Base-by-base conservation (phyloP, 2,329 filamentous ascomycete species). In the Chrysoporthe deuterocubensis region DNA sequence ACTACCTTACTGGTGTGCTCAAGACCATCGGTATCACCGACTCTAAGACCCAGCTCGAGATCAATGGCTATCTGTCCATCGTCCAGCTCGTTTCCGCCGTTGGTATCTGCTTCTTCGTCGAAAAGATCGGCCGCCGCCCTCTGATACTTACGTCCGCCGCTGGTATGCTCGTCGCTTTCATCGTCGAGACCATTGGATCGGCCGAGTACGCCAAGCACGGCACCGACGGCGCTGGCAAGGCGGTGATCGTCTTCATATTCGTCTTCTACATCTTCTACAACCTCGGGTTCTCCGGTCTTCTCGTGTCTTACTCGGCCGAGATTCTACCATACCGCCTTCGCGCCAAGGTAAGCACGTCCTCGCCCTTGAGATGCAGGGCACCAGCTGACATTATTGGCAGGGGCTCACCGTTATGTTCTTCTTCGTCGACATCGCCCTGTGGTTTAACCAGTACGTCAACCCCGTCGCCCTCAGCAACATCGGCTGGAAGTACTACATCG, bases 321-420 rank as follows among this genome's bases (percentile, higher is more conserved):
- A 74, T 75, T 26, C 69, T 74, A 60, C 73, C 73, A 7, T 75
- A 75, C 71, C 68, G 71, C 54, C 72, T 74, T 60, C 73, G 74
- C 37, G 72, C 74, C 62, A 80, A 79, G 69, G 69, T 68, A 68
- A 60, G 57, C 40, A 44, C 13, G 26, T 6, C 11, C 14, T 18
- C 14, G 8, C 34, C 26, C 6, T 8, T 26, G 7, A 7, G 21
- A 16, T 48, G 32, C 32, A 44, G 16, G 11, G 34, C 34, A 21
- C 11, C 9, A 3, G 13, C 34, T 59, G 13, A 59, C 52, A 1
- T 26, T 16, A 0, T 26, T 8, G 11, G 9, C 26, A 70, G 71
- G 80, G 80, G 16, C 75, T 81, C 26, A 76, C 81, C 14, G 74
- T 85, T 66, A 82, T 81, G 61, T 80, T 84, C 42, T 81, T 84